A percentile compares a stretch with the other conserved stretches of the same genome.
phyloP scores from a whole-genome alignment of 75 land plant species.

The Cunninghamia lanceolata region DNA sequence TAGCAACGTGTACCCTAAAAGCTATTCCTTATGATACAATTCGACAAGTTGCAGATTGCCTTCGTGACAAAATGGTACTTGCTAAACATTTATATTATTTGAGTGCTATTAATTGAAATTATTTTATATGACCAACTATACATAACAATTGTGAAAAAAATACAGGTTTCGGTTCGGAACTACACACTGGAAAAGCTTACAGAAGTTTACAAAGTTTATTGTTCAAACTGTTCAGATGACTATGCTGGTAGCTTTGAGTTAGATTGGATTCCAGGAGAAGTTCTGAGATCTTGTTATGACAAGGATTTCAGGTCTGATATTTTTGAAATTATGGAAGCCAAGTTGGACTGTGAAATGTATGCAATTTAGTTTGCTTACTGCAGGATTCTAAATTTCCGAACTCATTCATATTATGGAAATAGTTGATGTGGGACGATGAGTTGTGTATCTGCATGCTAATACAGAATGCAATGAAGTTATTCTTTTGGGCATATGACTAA shows the following conservation, averaged over 20 bases:
- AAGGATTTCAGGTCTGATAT: slow-evolving; percentile 59
- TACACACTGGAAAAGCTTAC: slow-evolving; percentile 70
- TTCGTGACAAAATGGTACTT: slow-evolving; percentile 69
- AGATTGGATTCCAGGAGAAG: slow-evolving; percentile 74
- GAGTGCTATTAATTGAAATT: background rate
- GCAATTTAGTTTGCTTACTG: background rate
- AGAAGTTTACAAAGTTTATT: slow-evolving; percentile 43
- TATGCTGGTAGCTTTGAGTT: slow-evolving; percentile 25
- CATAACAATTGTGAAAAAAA: background rate
- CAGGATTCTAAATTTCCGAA: background rate
- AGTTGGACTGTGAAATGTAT: background rate
- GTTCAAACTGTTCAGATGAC: slow-evolving; percentile 26
- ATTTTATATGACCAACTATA: background rate
- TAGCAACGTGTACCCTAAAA: slow-evolving; percentile 31
- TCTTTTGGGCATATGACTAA: background rate
- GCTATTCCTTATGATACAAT: slow-evolving; percentile 44
- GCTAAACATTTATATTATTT: background rate
- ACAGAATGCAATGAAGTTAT: background rate
- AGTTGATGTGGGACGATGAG: background rate
- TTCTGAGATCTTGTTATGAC: slow-evolving; percentile 69
- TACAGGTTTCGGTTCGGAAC: slow-evolving; percentile 55
- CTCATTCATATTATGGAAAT: background rate
- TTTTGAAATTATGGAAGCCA: background rate
- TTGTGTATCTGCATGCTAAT: background rate
- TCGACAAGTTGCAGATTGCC: slow-evolving; percentile 58